Base-by-base conservation (phyloP, 805 yeast genomes). In the Ogataea paradorogensis region DNA sequence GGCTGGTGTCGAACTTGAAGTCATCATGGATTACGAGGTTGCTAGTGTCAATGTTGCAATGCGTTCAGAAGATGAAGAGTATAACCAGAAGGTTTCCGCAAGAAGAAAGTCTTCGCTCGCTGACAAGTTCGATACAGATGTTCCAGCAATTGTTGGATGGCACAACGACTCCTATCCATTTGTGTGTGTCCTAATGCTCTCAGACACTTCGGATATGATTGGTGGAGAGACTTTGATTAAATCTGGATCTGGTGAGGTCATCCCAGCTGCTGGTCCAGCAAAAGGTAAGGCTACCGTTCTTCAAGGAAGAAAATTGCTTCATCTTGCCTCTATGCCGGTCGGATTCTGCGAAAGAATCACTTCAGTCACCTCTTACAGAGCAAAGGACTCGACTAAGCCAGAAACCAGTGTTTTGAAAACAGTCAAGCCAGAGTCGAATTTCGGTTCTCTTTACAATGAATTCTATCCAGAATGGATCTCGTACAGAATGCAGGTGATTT, bases 151-250 rank as follows among this genome's bases (percentile, higher is more conserved):
- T 30, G 80, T 77, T 25, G 75, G 76, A 22, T 78, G 84, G 84
- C 84, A 78, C 62, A 56, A 64, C 38, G 84, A 78, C 53, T 70
- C 79, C n/a, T 77, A 76, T 40, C 83, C 82, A 11, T 76, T 76
- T 53, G 83, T 78, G 14, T 78, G 82, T 58, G 84, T 78, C 11
- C 64, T 78, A 45, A 78, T 78, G 84, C 53, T 78, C 31, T 71
- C 78, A 22, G 82, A 78, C 52, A 78, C 84, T 7, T 47, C 70
- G 2, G 59, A 66, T 31, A 77, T 78, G 82, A 62, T 72, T 55
- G 83, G 83, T 21, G 83, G 83, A 34, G 83, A 77, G 53, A 76
- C 82, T 2, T 65, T 73, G 21, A 64, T 76, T 46, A 66, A 73
- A 46, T 73, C 66, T 56, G 76, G 76, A 4, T 55, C 62, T 26